Base-by-base conservation (phyloP, 2,329 filamentous ascomycete genomes). In the Fusarium marasasianum region DNA sequence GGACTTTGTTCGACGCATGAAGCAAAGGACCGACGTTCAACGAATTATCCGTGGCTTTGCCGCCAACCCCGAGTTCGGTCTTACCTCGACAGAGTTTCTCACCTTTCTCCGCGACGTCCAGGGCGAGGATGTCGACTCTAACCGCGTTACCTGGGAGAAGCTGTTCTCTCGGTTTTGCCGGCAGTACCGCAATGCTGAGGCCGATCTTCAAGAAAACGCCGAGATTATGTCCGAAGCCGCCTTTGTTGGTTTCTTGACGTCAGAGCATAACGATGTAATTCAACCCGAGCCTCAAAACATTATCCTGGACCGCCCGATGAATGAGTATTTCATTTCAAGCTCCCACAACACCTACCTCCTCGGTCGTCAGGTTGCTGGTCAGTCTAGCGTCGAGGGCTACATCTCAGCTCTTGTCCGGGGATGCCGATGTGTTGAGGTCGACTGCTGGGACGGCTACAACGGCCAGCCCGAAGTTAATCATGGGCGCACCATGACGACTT, bases 331-430 rank as follows among this genome's bases (percentile, higher is more conserved):
- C 85, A 96, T 99, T 75, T 98, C 96, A 3, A 98, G 95, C 85
- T 98, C 96, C 4, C 96, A 99, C 87, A 99, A 99, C 83, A 99
- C 96, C 1, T 99, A 99, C 79, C 91, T 99, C 2, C 87, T 97
- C 9, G 96, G 96, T 20, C 92, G 95, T 61, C 96, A 99, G 81
- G 92, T 98, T 5, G 93, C 91, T 17, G 96, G 96, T 35, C 90
- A 93, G 50, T 98, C 96, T 5, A 98, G 95, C 79, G 93, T 97
- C 5, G 96, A 99, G 82, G 95, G 95, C 48, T 99, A 99, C 83
- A 97, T 98, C 77, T 91, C 91, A 14, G 94, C 95, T 7, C 88
- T 99, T 12, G 91, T 94, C 72, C 92, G 94, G 69, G 95, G 95
- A 14, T 99, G 96, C 81, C 93, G 96, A 56, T 98, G 96, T 81